Percentiles rank a stretch among this genome's conserved stretches.
Conservation (phyloP, 78 protist genomes). For the Dictyostelium firmibasis region DNA sequence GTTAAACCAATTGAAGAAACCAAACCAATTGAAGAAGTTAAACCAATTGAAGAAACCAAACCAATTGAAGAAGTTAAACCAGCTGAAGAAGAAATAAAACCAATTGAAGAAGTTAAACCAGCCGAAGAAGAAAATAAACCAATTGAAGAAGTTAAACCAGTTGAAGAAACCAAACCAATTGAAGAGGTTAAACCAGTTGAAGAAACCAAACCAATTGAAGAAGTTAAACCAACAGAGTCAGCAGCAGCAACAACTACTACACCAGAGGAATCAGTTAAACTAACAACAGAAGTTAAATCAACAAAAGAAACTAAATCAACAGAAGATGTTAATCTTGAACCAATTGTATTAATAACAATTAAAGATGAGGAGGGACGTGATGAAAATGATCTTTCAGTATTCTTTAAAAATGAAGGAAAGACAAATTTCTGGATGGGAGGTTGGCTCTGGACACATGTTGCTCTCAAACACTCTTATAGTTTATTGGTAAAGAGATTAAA, state of each 20-base stretch:
- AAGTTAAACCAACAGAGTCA: background rate
- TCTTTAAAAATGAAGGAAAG: background rate
- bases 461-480: background rate
- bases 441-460: background rate
- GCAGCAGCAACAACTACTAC: background rate
- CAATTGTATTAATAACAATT: background rate
- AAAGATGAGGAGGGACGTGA: background rate
- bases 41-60: background rate
- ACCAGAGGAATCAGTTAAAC: background rate
- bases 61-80: conserved; percentile 6
- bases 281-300: background rate
- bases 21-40: background rate
- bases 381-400: conserved; percentile 13
- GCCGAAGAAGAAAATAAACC: background rate
- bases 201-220: background rate
- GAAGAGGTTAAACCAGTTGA: background rate
- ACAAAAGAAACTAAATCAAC: background rate
- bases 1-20: background rate
- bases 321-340: conserved; percentile 7
- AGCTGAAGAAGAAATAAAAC: background rate
- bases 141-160: background rate
- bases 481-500: background rate
- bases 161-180: background rate
- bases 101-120: background rate
- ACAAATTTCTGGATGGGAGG: conserved; percentile 44